These are phyloP conservation scores for Tagetes patula DNA, from an alignment of 129 eudicot genomes.

Conservation along the genomic window DNA sequence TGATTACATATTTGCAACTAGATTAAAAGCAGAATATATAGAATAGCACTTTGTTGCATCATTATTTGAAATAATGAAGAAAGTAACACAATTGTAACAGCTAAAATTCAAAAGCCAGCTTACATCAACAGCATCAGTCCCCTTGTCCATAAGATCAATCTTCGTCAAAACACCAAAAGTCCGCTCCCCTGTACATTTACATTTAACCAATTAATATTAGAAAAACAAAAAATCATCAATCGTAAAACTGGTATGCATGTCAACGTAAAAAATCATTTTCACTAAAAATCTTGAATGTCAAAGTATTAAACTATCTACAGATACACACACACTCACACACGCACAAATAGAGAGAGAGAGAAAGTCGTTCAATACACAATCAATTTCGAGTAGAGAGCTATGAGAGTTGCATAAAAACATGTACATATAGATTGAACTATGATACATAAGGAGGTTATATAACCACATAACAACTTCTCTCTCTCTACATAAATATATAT, in stretches of 20 bases:
- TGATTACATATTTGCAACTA: background rate
- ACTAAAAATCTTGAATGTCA: background rate
- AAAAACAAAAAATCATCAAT: background rate
- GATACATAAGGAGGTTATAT: background rate
- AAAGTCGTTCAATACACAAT: background rate
- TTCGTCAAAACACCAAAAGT: slow-evolving; percentile 44
- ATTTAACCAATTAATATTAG: slow-evolving; percentile 4
- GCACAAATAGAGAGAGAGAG: background rate
- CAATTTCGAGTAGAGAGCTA: background rate
- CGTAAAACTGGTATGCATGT: background rate
- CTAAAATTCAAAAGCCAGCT: slow-evolving; percentile 23
- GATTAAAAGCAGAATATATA: background rate
- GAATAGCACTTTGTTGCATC: slow-evolving; percentile 4
- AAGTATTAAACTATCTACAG: no score
- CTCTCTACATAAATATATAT: background rate
- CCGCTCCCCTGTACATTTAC: slow-evolving; percentile 74
- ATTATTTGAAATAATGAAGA: background rate
- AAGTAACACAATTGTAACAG: slow-evolving; percentile 7
- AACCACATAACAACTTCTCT: background rate
- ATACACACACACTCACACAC: background rate
- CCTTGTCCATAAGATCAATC: slow-evolving; percentile 51
- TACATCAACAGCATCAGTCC: slow-evolving; percentile 48
- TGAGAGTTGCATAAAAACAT: background rate
- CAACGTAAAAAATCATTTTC: background rate
- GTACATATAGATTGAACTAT: background rate